Conservation (phyloP, 352 stramenopile species). For the Lagenidium sp. region DNA sequence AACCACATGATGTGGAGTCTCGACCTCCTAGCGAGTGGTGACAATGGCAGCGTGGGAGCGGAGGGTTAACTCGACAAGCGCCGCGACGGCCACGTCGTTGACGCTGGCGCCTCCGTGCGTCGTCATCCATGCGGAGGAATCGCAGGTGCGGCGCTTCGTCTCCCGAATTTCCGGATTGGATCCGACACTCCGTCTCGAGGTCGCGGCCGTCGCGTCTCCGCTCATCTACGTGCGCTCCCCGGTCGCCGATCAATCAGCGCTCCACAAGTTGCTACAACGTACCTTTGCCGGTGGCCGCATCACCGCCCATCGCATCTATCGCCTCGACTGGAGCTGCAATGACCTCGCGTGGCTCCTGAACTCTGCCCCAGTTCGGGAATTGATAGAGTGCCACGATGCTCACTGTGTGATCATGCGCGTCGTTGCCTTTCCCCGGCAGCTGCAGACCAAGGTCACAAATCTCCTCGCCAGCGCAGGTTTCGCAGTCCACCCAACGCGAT, state of each 20-base stretch:
- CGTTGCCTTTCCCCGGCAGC: constrained; percentile 23
- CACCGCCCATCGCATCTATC: constrained; percentile 37
- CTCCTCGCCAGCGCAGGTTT: constrained; percentile 24
- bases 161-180: background rate
- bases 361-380: constrained; percentile 1
- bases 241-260: constrained; percentile 1
- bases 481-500: constrained; percentile 24
- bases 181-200: background rate
- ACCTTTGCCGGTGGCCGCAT: constrained; percentile 24
- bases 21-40: too few species aligned
- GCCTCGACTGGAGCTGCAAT: constrained; percentile 27
- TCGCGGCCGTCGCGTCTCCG: constrained; percentile 9
- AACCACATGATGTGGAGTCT: too few species aligned
- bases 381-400: background rate
- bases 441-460: constrained; percentile 24
- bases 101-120: constrained; percentile 7
- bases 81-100: background rate
- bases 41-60: too few species aligned
- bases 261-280: constrained; percentile 1
- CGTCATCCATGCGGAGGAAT: constrained; percentile 18
- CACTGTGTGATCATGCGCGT: constrained; percentile 22
- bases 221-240: constrained; percentile 17
- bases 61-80: too few species aligned
- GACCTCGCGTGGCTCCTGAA: constrained; percentile 33
- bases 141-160: constrained; percentile 19